Percentiles rank a stretch among this genome's conserved stretches.
Conservation (phyloP, 495 filamentous ascomycete genomes). For the Cercophora newfieldiana region DNA sequence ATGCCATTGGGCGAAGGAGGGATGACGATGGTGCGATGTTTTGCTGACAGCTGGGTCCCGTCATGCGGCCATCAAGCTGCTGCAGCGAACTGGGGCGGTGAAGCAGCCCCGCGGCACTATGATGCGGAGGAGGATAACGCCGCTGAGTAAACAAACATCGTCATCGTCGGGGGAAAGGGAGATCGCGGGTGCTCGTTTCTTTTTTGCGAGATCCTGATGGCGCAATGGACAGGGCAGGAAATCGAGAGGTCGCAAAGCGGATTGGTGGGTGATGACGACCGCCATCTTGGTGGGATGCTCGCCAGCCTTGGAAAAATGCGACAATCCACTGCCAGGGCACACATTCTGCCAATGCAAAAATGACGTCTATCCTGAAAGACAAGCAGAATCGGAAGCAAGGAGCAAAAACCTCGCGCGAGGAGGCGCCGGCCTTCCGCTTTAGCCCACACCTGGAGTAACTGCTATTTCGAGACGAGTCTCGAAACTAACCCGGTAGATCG, state of each 20-base stretch:
- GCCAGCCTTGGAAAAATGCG: constrained; percentile 15
- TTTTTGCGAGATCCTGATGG: constrained; percentile 11
- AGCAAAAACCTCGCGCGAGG: background rate
- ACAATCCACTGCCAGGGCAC: background rate
- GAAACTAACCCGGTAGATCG: background rate
- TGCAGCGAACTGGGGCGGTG: constrained; percentile 14
- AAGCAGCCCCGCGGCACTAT: constrained; percentile 2
- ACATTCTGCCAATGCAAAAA: background rate
- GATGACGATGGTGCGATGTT: constrained; percentile 16
- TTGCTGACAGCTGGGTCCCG: constrained; percentile 16
- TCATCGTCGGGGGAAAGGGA: constrained; percentile 7
- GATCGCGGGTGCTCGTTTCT: background rate
- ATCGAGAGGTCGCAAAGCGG: background rate
- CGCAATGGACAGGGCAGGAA: constrained; percentile 4
- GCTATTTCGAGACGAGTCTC: constrained; percentile 5
- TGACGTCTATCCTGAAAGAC: background rate
- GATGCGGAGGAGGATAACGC: background rate
- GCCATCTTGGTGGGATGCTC: constrained; percentile 11
- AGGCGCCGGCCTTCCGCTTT: background rate
- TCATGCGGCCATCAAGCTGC: constrained; percentile 22
- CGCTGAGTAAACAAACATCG: constrained; percentile 26
- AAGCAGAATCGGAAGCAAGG: background rate
- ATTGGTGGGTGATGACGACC: constrained; percentile 9
- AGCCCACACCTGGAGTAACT: background rate
- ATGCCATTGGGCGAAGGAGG: constrained; percentile 26